Percentiles rank a stretch among this genome's conserved stretches.
These are phyloP conservation scores for Alternaria tenuissima DNA, from an alignment of 2,329 filamentous ascomycete species.

Conservation along the genomic window DNA sequence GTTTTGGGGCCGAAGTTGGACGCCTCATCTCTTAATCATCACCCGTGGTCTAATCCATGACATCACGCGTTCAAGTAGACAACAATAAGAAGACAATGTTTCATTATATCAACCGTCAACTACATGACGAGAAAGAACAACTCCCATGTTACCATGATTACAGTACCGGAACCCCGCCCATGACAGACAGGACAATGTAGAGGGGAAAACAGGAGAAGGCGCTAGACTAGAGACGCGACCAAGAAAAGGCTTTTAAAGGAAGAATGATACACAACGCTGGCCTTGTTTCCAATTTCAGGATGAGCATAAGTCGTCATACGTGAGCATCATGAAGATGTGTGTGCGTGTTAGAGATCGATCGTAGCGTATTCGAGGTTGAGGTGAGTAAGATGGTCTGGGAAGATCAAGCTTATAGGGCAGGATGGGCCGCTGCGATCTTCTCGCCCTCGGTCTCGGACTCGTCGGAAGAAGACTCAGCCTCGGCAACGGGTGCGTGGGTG, in stretches of 20 bases:
- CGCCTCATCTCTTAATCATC: neutral
- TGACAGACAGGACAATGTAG: constrained; percentile 22
- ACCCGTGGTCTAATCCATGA: too few species aligned
- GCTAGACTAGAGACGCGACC: constrained; percentile 30
- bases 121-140: constrained; percentile 28
- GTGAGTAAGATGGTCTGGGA: neutral
- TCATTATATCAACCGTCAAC: constrained; percentile 26
- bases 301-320: constrained; percentile 33
- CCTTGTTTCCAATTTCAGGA: constrained; percentile 39
- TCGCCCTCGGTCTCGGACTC: constrained; percentile 15
- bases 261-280: constrained; percentile 34
- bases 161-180: constrained; percentile 25
- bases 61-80: neutral
- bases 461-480: constrained; percentile 16
- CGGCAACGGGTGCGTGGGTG: constrained; percentile 21
- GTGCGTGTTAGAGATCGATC: constrained; percentile 17
- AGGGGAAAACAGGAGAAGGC: constrained; percentile 28
- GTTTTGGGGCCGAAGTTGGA: neutral
- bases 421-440: constrained; percentile 31
- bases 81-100: constrained; percentile 17
- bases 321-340: constrained; percentile 32
- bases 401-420: constrained; percentile 33
- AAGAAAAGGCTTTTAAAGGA: constrained; percentile 38
- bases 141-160: constrained; percentile 24
- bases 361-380: constrained; percentile 3